phyloP scores from a whole-genome alignment of 2,329 filamentous ascomycete species.

The Diaporthe caulivora region DNA sequence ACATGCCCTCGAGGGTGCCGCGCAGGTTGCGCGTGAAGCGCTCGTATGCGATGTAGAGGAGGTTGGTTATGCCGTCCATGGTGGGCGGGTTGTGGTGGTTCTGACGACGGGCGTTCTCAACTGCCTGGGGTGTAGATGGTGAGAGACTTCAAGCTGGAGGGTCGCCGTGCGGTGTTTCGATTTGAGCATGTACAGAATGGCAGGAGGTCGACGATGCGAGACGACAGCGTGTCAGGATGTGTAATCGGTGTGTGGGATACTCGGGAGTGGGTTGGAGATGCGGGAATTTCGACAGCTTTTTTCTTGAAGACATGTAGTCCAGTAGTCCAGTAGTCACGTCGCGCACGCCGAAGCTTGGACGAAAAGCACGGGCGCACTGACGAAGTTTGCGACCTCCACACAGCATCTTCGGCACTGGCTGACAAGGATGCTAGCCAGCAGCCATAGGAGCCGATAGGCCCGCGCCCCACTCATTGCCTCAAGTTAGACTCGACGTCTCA shows the following conservation, averaged over 20 bases:
- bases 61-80: slow-evolving; percentile 47
- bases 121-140: neutral
- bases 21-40: slow-evolving; percentile 63
- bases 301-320: slow-evolving; percentile 14
- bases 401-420: slow-evolving; percentile 22
- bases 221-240: slow-evolving; percentile 9
- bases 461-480: slow-evolving; percentile 5
- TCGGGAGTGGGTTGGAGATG: neutral
- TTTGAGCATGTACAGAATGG: neutral
- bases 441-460: neutral
- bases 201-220: neutral
- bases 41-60: slow-evolving; percentile 44
- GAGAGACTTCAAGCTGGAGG: neutral
- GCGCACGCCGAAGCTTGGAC: slow-evolving; percentile 23
- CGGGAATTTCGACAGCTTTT: slow-evolving; percentile 29
- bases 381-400: slow-evolving; percentile 15
- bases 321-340: neutral
- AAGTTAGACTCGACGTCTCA: neutral
- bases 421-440: neutral
- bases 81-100: slow-evolving; percentile 17
- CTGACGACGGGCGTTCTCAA: neutral
- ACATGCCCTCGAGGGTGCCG: slow-evolving; percentile 63
- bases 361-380: slow-evolving; percentile 20
- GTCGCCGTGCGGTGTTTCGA: neutral
- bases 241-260: slow-evolving; percentile 3